phyloP scores from a whole-genome alignment of 2,329 filamentous ascomycete genomes.

The Apiospora sp. region DNA sequence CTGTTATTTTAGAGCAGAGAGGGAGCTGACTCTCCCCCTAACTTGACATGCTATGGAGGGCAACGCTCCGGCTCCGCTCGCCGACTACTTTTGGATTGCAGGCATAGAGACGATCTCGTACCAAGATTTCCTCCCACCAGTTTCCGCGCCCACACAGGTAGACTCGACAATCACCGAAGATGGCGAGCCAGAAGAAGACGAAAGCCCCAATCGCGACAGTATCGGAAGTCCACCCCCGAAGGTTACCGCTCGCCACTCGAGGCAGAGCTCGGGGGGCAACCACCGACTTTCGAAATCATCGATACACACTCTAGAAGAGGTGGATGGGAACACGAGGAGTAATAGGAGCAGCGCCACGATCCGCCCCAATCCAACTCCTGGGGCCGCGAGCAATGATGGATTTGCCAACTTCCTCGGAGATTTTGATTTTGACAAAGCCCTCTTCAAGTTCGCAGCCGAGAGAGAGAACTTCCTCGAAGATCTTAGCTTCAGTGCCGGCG shows the following conservation, averaged over 20 bases:
- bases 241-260: conserved; percentile 64
- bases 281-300: conserved; percentile 63
- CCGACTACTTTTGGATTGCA: conserved; percentile 81
- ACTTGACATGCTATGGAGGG: conserved; percentile 63
- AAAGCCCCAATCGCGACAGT: conserved; percentile 32
- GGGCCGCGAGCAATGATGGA: conserved; percentile 39
- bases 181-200: conserved; percentile 56
- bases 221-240: conserved; percentile 40
- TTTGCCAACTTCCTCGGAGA: conserved; percentile 60
- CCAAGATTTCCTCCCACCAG: conserved; percentile 57
- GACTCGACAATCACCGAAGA: conserved; percentile 70
- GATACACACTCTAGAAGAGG: conserved; percentile 63
- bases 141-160: conserved; percentile 49
- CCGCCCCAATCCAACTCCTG: conserved; percentile 50
- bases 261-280: conserved; percentile 62
- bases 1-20: conserved; percentile 28
- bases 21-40: conserved; percentile 31
- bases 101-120: conserved; percentile 74
- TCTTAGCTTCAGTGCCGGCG: conserved; percentile 85
- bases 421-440: conserved; percentile 91
- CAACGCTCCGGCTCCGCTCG: conserved; percentile 69
- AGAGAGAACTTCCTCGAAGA: conserved; percentile 93
- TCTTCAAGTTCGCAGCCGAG: conserved; percentile 95
- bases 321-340: conserved; percentile 65
- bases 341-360: conserved; percentile 74